Evolutionary conservation across 1,284 basidiomycete genomes (phyloP).

Genomic region (Moniliella sp.): DNA sequence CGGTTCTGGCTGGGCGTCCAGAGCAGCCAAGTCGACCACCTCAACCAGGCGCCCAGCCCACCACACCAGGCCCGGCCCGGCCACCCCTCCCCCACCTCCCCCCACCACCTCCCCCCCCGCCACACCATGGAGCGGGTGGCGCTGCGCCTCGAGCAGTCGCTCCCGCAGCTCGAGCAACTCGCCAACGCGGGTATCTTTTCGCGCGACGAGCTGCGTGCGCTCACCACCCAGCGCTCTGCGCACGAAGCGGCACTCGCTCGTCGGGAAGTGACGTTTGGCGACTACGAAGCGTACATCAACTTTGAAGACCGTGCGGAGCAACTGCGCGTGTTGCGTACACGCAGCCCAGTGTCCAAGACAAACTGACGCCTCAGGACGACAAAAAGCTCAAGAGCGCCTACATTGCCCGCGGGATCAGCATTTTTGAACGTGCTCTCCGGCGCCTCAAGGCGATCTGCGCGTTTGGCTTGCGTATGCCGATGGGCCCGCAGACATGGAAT

Average conservation of each 20-base stretch:
- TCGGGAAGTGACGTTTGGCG: slow-evolving; percentile 58
- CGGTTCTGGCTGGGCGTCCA: too few species aligned
- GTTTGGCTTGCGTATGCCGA: slow-evolving; percentile 68
- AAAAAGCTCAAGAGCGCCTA: slow-evolving; percentile 6
- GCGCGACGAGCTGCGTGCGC: slow-evolving; percentile 47
- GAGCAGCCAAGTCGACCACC: too few species aligned
- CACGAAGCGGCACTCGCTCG: slow-evolving; percentile 68
- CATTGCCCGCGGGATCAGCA: slow-evolving; percentile 56
- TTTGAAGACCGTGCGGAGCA: slow-evolving; percentile 78
- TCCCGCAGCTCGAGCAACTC: slow-evolving; percentile 82
- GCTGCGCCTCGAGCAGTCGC: slow-evolving; percentile 84
- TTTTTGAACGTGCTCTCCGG: slow-evolving; percentile 68
- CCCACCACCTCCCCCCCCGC: too few species aligned
- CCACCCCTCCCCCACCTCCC: too few species aligned
- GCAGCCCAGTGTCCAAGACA: background rate
- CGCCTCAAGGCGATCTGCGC: slow-evolving; percentile 64
- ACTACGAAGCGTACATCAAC: slow-evolving; percentile 71
- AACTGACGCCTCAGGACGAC: background rate
- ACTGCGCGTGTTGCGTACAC: slow-evolving; percentile 34
- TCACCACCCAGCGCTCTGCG: slow-evolving; percentile 60
- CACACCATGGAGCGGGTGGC: slow-evolving; percentile 67
- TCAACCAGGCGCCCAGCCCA: too few species aligned
- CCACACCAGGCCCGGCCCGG: background rate
- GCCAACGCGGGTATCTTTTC: slow-evolving; percentile 69
- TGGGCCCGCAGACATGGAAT: slow-evolving; percentile 62